Base-by-base conservation (phyloP, 768 basidiomycete genomes). In the Rhodotorula toruloides region DNA sequence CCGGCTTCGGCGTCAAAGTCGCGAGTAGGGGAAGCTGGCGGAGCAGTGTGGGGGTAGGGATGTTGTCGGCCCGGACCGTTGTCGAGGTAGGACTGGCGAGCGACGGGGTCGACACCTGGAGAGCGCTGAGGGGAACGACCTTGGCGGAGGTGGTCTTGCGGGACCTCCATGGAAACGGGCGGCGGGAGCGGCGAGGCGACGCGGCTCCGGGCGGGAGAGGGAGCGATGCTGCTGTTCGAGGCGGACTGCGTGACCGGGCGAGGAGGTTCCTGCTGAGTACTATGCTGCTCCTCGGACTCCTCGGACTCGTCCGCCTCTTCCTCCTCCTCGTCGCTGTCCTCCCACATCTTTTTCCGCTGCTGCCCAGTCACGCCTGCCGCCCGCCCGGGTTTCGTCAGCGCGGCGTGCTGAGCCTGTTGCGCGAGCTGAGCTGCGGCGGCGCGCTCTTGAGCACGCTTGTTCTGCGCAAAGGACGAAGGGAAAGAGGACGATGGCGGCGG, bases 391-490 rank as follows among this genome's bases (percentile, higher is more conserved):
- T 79, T 40, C 77, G 81, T 56, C 25, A 80, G 80, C 39, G 77
- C 81, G 74, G 86, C 84, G 44, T 88, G 87, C 50, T 90, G 84
- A 44, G 89, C 49, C 46, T 87, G 87, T 48, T 90, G 84, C 39
- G 90, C 50, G 17, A 87, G 90, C 74, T 93, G 86, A 21, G 84
- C 82, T 75, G 88, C 89, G 13, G 89, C 88, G 73, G 88, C 87
- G 58, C 94, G 83, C 75, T 97, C 87, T 29, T 85, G n/a, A n/a
- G n/a, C 84, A 69, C 87, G 85, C 74, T 84, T 88, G 25, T 88
- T 89, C 3, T 87, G 87, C 0, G 91, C 89, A 76, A 97, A 97
- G 7, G 93, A 91, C 0, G 91, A 93, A 58, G 85, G 85, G 79
- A 83, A 88, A 59, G 84, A 83, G 2, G 78, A 58, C 14, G 73